Evolutionary conservation across 2,329 filamentous ascomycete genomes (phyloP).

Genomic region (Nothomitra cinnamomea): DNA sequence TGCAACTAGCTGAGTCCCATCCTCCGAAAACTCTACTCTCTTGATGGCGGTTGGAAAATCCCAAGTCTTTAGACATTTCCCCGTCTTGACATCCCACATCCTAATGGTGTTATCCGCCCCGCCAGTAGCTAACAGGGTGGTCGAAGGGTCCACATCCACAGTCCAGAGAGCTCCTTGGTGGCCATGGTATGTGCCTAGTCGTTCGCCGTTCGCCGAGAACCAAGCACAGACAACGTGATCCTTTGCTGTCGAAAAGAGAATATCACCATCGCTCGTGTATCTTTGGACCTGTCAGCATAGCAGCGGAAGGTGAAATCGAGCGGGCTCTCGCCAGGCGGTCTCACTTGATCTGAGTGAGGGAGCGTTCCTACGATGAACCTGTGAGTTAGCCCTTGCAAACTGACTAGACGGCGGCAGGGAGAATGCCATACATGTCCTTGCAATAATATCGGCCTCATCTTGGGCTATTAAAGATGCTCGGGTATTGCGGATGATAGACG

Average conservation of each 20-base stretch:
- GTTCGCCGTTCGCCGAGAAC: slow-evolving; percentile 96
- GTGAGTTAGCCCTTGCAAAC: not conserved
- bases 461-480: slow-evolving; percentile 22
- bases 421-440: slow-evolving; percentile 61
- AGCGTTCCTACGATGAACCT: slow-evolving; percentile 50
- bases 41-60: slow-evolving; percentile 95
- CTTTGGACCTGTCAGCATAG: slow-evolving; percentile 23
- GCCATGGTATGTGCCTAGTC: slow-evolving; percentile 88
- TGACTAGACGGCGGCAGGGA: not conserved
- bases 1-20: slow-evolving; percentile 75
- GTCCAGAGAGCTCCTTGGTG: slow-evolving; percentile 98
- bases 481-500: too few species aligned
- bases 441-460: slow-evolving; percentile 91
- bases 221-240: slow-evolving; percentile 94
- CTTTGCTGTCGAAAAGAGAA: slow-evolving; percentile 90
- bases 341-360: slow-evolving; percentile 84
- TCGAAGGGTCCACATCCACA: slow-evolving; percentile 86
- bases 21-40: slow-evolving; percentile 91
- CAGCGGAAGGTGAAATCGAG: not conserved
- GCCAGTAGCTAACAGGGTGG: slow-evolving; percentile 80
- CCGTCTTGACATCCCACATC: slow-evolving; percentile 89
- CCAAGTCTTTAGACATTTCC: slow-evolving; percentile 90
- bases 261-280: slow-evolving; percentile 88
- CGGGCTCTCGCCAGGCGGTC: slow-evolving; percentile 12
- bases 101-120: slow-evolving; percentile 97